Conservation (phyloP, 768 basidiomycete genomes). For the Cyclocybe aegerita region DNA sequence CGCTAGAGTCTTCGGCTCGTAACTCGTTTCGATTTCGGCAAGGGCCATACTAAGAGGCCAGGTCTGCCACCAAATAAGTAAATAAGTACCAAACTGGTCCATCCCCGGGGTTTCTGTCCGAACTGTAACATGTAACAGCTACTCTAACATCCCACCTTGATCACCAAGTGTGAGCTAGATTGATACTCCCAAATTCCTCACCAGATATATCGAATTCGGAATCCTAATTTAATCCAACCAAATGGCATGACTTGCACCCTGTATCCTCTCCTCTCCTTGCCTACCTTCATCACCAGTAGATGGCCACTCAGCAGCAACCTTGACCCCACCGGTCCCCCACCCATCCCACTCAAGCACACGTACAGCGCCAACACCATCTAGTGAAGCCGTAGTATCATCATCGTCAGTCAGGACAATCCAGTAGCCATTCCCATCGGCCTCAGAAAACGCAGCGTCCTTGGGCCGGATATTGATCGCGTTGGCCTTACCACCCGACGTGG, state of each 20-base stretch:
- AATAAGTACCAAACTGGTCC: too few relatives aligned
- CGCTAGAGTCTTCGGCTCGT: too few relatives aligned
- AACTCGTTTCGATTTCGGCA: too few relatives aligned
- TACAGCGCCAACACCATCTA: conserved; percentile 33
- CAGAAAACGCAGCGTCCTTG: conserved; percentile 19
- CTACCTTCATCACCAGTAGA: conserved; percentile 13
- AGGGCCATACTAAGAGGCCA: too few relatives aligned
- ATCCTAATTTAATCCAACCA: conserved; percentile 38
- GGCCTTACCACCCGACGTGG: conserved; percentile 51
- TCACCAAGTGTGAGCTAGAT: too few relatives aligned
- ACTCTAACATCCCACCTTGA: too few relatives aligned
- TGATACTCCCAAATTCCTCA: too few relatives aligned
- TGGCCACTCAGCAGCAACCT: conserved; percentile 44
- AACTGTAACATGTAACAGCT: too few relatives aligned
- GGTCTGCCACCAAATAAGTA: too few relatives aligned
- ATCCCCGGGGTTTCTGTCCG: too few relatives aligned
- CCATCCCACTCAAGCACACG: conserved; percentile 52
- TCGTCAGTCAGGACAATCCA: conserved; percentile 56
- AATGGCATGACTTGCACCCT: conserved; percentile 51
- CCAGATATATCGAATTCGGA: not conserved
- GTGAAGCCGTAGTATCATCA: conserved; percentile 29
- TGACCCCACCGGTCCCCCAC: conserved; percentile 37
- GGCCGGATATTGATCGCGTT: conserved; percentile 45
- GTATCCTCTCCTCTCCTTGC: conserved; percentile 25
- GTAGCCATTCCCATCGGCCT: conserved; percentile 25